A percentile compares a stretch with the other conserved stretches of the same genome.
Conservation (phyloP, 345 rosid genomes). For the Ricinus communis region DNA sequence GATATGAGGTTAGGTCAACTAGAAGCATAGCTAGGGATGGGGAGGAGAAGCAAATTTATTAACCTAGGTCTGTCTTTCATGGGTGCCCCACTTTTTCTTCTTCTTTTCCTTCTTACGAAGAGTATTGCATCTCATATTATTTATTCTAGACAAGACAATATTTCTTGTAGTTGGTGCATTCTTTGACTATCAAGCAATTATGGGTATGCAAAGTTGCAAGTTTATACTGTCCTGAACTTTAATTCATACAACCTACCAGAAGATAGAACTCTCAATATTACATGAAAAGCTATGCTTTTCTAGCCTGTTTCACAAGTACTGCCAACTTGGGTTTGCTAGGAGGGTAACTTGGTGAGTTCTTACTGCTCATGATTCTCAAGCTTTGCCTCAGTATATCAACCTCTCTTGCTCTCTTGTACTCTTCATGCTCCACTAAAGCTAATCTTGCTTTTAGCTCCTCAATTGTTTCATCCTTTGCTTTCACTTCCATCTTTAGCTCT, state of each 20-base stretch:
- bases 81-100: slow-evolving; percentile 8
- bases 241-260: neutral
- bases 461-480: slow-evolving; percentile 47
- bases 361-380: slow-evolving; percentile 50
- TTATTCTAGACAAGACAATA: too few relatives aligned
- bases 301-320: slow-evolving; percentile 12
- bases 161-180: neutral
- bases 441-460: slow-evolving; percentile 43
- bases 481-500: slow-evolving; percentile 59
- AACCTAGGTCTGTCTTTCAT: neutral
- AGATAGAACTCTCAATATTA: neutral
- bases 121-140: too few relatives aligned
- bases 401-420: slow-evolving; percentile 50
- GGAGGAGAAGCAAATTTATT: neutral
- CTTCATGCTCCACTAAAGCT: slow-evolving; percentile 46
- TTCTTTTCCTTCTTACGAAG: too few relatives aligned
- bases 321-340: slow-evolving; percentile 13
- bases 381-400: slow-evolving; percentile 76
- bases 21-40: neutral
- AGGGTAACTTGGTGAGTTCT: slow-evolving; percentile 15
- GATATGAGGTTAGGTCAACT: neutral
- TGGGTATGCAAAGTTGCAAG: neutral
- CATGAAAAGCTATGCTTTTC: neutral
- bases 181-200: neutral
- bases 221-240: neutral